Percentiles rank a stretch among this genome's conserved stretches.
Evolutionary conservation across 805 yeast genomes (phyloP).

Genomic region (Cyberlindnera subsufficiens): DNA sequence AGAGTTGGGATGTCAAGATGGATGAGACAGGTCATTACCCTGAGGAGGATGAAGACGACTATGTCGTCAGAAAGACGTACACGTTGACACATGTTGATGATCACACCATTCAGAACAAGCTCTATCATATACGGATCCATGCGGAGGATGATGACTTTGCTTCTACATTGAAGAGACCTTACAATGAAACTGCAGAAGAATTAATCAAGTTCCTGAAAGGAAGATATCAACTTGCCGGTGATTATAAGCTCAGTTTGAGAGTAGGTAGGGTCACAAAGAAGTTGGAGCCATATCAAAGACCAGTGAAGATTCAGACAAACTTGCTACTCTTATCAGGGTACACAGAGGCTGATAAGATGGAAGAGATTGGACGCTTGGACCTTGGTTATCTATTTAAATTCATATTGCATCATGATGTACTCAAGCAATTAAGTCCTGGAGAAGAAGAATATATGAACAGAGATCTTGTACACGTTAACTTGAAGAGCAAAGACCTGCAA

Average conservation of each 20-base stretch:
- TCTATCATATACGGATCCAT: slow-evolving; percentile 62
- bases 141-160: slow-evolving; percentile 81
- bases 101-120: slow-evolving; percentile 17
- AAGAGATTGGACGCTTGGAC: slow-evolving; percentile 79
- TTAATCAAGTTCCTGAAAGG: slow-evolving; percentile 64
- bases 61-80: slow-evolving; percentile 29
- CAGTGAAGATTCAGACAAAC: slow-evolving; percentile 71
- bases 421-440: slow-evolving; percentile 57
- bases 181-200: slow-evolving; percentile 73
- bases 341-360: slow-evolving; percentile 66
- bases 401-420: slow-evolving; percentile 56
- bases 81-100: slow-evolving; percentile 25
- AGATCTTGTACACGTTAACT: slow-evolving; percentile 68
- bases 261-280: slow-evolving; percentile 75
- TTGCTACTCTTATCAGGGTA: slow-evolving; percentile 73
- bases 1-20: slow-evolving; percentile 53
- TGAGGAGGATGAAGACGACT: slow-evolving; percentile 31
- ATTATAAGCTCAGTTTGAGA: slow-evolving; percentile 67
- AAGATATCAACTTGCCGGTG: slow-evolving; percentile 68
- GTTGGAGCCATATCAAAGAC: slow-evolving; percentile 65
- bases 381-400: slow-evolving; percentile 77
- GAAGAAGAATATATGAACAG: slow-evolving; percentile 62
- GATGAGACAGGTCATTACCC: slow-evolving; percentile 12
- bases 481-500: slow-evolving; percentile 67
- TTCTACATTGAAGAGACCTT: slow-evolving; percentile 69